Base-by-base conservation (phyloP, 2,329 filamentous ascomycete species). In the Pochonia chlamydosporia region DNA sequence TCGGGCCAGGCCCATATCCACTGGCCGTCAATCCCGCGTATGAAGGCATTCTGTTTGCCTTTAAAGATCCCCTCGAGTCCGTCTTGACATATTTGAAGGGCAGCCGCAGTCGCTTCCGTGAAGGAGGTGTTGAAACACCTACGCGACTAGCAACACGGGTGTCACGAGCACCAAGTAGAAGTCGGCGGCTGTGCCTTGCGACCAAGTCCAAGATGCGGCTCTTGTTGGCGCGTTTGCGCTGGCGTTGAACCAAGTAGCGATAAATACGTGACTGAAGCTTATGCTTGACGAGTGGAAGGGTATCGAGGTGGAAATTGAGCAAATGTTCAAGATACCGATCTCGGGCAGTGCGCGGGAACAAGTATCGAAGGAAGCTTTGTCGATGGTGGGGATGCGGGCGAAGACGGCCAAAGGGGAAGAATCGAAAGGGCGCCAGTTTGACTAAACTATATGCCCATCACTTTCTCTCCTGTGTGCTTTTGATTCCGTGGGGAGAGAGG, bases 221-320 rank as follows among this genome's bases (percentile, higher is more conserved):
- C 61, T 71, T 69, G 54, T 75, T 70, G 55, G 68, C 65, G 51
- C 76, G 73, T 56, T 70, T 76, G 41, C 69, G 72, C 65, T 89
- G 84, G 43, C 79, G 78, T 55, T 75, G 73, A 52, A 91, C 70
- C 48, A 95, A 74, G 53, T 84, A 87, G 40, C 76, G 77, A 62
- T 93, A 95, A 54, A 96, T 81, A 47, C 82, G 80, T 31, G 84
- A 84, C 67, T 95, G 89, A 8, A 88, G 69, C 45, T 77, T 74
- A 61, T 84, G 81, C 59, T 85, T 87, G 57, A 88, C 76, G 43
- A 75, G 71, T 11, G 89, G 87, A 21, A 95, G 66, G 5, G 80
- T 87, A 57, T 90, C 81, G 75, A 89, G 79, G 52, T 82, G 87
- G 63, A 96, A 82, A 54, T 76, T 72, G 56, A 84, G 76, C 46